phyloP scores from a whole-genome alignment of 306 rosid species.

The Nissolia schottii region DNA sequence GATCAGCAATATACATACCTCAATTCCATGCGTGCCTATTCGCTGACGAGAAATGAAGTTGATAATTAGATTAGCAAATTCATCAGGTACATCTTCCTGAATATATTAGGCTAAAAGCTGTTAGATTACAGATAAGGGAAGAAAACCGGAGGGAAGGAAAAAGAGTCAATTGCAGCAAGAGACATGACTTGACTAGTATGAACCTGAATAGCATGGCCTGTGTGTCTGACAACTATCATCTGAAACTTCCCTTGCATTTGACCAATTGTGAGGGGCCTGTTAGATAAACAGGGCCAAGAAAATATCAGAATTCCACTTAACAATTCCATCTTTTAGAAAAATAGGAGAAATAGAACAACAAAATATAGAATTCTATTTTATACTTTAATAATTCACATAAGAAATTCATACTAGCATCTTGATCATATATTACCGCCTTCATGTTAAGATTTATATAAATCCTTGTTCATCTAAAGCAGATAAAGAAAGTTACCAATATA shows the following conservation, averaged over 20 bases:
- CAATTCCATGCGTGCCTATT: slow-evolving; percentile 81
- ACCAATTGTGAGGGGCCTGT: slow-evolving; percentile 92
- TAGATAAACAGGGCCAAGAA: slow-evolving; percentile 23
- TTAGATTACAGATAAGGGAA: slow-evolving; percentile 14
- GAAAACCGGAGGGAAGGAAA: not conserved
- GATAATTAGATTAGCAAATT: slow-evolving; percentile 60
- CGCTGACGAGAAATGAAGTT: slow-evolving; percentile 78
- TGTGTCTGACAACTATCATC: slow-evolving; percentile 78
- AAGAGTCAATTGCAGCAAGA: not conserved
- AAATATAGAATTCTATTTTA: not conserved
- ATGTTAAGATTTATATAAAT: not conserved
- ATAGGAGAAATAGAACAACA: not conserved
- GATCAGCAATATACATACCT: slow-evolving; percentile 55
- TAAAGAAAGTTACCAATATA: not conserved
- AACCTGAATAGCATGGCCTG: slow-evolving; percentile 98
- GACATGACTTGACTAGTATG: not conserved
- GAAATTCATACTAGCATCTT: not conserved
- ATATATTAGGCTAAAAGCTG: slow-evolving; percentile 14
- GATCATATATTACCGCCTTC: not conserved
- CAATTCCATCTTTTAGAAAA: slow-evolving; percentile 7
- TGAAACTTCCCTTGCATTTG: slow-evolving; percentile 99
- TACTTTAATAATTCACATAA: not conserved
- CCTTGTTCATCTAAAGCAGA: not conserved
- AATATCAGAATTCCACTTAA: slow-evolving; percentile 17
- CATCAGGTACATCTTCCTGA: slow-evolving; percentile 96